These are phyloP conservation scores for Cairneyella variabilis DNA, from an alignment of 495 filamentous ascomycete genomes.

Conservation along the genomic window DNA sequence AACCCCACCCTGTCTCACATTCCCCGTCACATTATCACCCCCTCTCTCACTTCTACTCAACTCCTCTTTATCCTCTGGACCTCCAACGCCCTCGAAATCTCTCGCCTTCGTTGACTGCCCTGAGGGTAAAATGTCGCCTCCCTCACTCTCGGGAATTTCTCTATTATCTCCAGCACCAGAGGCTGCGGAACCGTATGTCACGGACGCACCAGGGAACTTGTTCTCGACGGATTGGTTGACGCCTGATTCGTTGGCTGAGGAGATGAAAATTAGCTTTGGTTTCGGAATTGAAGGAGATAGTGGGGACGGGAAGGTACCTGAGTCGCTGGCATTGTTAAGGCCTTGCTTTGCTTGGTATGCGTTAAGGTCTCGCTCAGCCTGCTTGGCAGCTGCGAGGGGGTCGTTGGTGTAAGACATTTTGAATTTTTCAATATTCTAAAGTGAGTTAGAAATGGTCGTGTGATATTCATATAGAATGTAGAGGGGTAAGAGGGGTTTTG, in stretches of 20 bases:
- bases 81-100: conserved; percentile 48
- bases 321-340: conserved; percentile 38
- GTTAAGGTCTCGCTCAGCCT: conserved; percentile 53
- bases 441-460: not conserved
- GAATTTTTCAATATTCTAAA: no score
- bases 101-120: conserved; percentile 42
- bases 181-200: conserved; percentile 44
- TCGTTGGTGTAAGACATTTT: conserved; percentile 1
- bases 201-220: conserved; percentile 40
- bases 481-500: not conserved
- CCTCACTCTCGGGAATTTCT: conserved; percentile 49
- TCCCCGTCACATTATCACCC: conserved; percentile 40
- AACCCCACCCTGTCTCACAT: conserved; percentile 30
- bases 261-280: not conserved
- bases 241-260: conserved; percentile 40
- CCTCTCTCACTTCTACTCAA: conserved; percentile 31
- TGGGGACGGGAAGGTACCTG: conserved; percentile 30
- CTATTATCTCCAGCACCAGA: conserved; percentile 47
- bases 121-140: conserved; percentile 43
- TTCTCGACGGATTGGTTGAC: conserved; percentile 42
- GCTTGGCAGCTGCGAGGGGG: conserved; percentile 27
- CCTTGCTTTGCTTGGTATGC: conserved; percentile 48
- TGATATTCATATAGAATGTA: not conserved
- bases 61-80: conserved; percentile 46
- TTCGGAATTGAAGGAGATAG: not conserved